phyloP scores from a whole-genome alignment of 371 early-diverging fungal species.

The Rhizopus arrhizus region DNA sequence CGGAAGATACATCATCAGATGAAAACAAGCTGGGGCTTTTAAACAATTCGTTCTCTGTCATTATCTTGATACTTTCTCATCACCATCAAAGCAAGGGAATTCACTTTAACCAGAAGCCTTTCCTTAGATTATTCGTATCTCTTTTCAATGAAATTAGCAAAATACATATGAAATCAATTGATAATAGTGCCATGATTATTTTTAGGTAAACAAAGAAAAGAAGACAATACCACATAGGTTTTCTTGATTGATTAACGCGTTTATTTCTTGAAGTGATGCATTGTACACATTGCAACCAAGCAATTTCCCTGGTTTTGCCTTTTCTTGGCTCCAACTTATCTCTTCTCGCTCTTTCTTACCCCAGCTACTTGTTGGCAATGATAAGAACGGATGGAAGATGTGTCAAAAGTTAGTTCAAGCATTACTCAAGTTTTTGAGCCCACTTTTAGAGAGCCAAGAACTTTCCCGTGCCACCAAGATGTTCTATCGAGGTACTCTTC shows the following conservation, averaged over 20 bases:
- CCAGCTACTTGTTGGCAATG: conserved; percentile 61
- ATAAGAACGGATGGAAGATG: conserved; percentile 73
- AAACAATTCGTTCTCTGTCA: conserved; percentile 80
- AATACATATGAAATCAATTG: conserved; percentile 43
- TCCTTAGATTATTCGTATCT: conserved; percentile 88
- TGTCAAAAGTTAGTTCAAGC: conserved; percentile 80
- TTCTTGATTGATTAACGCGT: conserved; percentile 20
- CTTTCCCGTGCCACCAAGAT: conserved; percentile 71
- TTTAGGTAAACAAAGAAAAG: conserved; percentile 37
- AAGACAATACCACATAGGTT: conserved; percentile 23
- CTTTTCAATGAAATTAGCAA: conserved; percentile 79
- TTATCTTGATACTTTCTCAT: conserved; percentile 81
- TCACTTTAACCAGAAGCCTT: conserved; percentile 89
- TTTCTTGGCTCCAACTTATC: conserved; percentile 93
- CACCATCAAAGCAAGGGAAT: conserved; percentile 76
- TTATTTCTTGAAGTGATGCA: conserved; percentile 72
- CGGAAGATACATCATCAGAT: conserved; percentile 42
- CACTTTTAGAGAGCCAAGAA: conserved; percentile 73
- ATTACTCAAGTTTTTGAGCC: conserved; percentile 83
- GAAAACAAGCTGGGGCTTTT: conserved; percentile 63
- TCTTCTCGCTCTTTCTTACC: conserved; percentile 91
- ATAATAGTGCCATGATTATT: conserved; percentile 26
- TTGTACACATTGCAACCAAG: conserved; percentile 84
- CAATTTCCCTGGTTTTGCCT: conserved; percentile 91
- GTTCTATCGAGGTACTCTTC: conserved; percentile 87